Conservation (phyloP, 225 moss, liverwort and hornwort genomes). For the Asterella californica region DNA sequence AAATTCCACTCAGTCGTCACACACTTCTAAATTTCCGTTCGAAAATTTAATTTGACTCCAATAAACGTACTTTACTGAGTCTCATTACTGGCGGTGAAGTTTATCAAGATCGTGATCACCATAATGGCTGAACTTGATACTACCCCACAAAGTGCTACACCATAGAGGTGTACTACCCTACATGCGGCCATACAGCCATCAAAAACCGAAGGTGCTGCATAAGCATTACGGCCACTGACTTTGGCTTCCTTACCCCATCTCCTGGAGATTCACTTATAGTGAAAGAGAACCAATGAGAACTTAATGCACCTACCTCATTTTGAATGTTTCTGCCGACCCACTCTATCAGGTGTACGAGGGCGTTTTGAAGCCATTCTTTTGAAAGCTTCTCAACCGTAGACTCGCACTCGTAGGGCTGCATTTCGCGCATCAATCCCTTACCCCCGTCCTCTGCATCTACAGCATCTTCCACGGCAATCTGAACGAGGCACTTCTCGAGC, state of each 20-base stretch:
- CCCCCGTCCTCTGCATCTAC: slow-evolving; percentile 91
- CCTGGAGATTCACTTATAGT: background rate
- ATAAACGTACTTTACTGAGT: background rate
- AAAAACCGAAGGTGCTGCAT: background rate
- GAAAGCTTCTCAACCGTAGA: slow-evolving; percentile 38
- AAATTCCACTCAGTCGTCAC: background rate
- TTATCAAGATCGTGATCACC: background rate
- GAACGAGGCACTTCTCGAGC: slow-evolving; percentile 69
- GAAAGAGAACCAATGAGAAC: background rate
- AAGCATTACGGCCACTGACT: background rate
- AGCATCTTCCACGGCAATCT: slow-evolving; percentile 87
- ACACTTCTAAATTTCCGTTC: background rate
- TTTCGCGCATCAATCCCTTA: slow-evolving; percentile 74
- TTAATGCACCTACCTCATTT: slow-evolving; percentile 52
- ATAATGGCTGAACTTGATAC: background rate
- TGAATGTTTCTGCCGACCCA: slow-evolving; percentile 64
- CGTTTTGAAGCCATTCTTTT: slow-evolving; percentile 72
- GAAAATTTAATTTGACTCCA: background rate
- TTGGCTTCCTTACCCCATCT: background rate
- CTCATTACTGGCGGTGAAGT: background rate
- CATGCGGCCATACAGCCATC: too few species aligned
- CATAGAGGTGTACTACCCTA: too few species aligned
- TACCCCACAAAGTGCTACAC: background rate
- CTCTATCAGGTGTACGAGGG: slow-evolving; percentile 50
- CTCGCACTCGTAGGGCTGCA: slow-evolving; percentile 77